Conservation (phyloP, 1,139 yeast species). For the Pichia cactophila region DNA sequence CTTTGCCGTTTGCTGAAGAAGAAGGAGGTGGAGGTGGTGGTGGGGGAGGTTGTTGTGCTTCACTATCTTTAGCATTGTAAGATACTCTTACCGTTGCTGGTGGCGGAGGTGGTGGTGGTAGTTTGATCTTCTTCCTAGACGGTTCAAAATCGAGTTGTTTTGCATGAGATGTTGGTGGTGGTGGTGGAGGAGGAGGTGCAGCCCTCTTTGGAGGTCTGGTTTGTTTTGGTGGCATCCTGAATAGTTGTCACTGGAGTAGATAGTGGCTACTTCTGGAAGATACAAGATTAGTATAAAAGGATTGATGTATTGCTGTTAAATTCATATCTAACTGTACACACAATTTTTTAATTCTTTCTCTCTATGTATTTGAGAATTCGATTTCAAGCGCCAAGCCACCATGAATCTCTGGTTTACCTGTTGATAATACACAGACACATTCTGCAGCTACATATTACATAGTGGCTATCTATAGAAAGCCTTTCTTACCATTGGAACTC, state of each 20-base stretch:
- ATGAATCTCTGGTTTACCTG: too few species aligned
- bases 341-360: too few species aligned
- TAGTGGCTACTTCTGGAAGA: not conserved
- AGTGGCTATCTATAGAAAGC: not conserved
- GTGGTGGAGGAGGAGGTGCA: slow-evolving; percentile 24
- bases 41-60: slow-evolving; percentile 3
- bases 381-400: too few species aligned
- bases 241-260: not conserved
- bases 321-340: too few species aligned
- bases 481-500: not conserved
- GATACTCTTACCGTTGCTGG: slow-evolving; percentile 5
- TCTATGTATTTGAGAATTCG: too few species aligned
- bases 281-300: too few species aligned
- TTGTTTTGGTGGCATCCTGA: not conserved
- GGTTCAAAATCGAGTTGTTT: slow-evolving; percentile 10
- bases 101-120: slow-evolving; percentile 27
- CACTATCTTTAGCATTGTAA: not conserved
- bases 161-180: slow-evolving; percentile 2
- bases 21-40: slow-evolving; percentile 11
- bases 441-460: too few species aligned
- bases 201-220: slow-evolving; percentile 3
- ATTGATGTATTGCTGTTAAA: too few species aligned
- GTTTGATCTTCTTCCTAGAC: slow-evolving; percentile 12
- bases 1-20: not conserved
- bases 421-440: not conserved